Evolutionary conservation across 2,329 filamentous ascomycete species (phyloP).

Genomic region (Taxawa tesnikishii): DNA sequence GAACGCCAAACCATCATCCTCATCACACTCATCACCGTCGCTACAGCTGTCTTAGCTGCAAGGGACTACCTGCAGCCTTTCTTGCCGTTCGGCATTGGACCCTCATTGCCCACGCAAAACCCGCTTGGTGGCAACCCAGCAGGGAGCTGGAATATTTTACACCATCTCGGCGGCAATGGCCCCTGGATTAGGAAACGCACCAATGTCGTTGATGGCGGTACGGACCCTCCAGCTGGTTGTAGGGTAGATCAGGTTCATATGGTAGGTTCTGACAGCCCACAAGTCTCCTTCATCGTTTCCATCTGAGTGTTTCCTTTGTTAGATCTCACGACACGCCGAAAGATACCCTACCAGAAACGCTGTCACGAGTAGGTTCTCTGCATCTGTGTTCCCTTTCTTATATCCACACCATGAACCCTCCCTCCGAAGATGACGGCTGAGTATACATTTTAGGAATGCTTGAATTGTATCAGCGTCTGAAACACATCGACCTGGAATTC

Average conservation of each 20-base stretch:
- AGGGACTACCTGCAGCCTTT: not conserved
- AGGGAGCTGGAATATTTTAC: constrained; percentile 34
- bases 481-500: constrained; percentile 25
- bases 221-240: constrained; percentile 35
- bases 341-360: constrained; percentile 42
- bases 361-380: constrained; percentile 32
- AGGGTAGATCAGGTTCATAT: constrained; percentile 46
- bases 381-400: not conserved
- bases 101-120: not conserved
- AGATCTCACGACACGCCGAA: constrained; percentile 47
- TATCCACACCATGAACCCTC: not conserved
- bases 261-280: constrained; percentile 22
- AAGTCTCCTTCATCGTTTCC: constrained; percentile 3
- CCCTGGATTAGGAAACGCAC: constrained; percentile 41
- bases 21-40: not conserved
- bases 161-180: constrained; percentile 43
- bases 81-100: not conserved
- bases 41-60: no score
- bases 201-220: constrained; percentile 26
- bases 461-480: constrained; percentile 35
- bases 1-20: no score
- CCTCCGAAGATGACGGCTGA: not conserved
- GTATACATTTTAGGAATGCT: constrained; percentile 27
- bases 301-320: constrained; percentile 3
- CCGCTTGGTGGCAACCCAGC: not conserved